phyloP scores from a whole-genome alignment of 352 stramenopile genomes.

The Globisporangium polare region DNA sequence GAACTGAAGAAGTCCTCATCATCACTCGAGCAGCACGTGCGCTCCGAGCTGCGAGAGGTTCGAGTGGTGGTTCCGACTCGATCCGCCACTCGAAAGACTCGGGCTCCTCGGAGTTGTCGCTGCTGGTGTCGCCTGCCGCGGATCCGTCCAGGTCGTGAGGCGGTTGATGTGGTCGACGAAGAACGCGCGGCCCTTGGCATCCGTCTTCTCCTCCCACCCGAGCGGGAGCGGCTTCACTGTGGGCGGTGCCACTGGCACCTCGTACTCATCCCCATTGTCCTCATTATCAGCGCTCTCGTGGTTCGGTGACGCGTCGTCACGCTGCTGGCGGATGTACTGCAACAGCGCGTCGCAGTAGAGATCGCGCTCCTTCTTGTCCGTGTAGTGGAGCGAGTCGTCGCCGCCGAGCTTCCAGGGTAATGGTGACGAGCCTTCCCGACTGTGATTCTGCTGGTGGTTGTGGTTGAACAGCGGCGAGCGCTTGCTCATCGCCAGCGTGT shows the following conservation, averaged over 20 bases:
- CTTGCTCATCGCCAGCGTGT: conserved; percentile 43
- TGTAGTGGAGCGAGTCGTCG: conserved; percentile 31
- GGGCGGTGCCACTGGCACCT: neutral
- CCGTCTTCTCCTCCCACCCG: conserved; percentile 68
- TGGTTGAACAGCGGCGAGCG: conserved; percentile 18
- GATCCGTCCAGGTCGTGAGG: conserved; percentile 68
- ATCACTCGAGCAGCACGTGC: conserved; percentile 13
- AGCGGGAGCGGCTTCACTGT: conserved; percentile 33
- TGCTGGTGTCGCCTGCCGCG: conserved; percentile 15
- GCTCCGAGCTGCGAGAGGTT: conserved; percentile 15
- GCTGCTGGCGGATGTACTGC: conserved; percentile 70
- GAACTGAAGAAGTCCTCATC: neutral
- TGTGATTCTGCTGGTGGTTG: too few species aligned
- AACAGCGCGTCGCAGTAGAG: conserved; percentile 66
- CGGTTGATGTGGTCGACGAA: conserved; percentile 78
- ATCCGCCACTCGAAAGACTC: neutral
- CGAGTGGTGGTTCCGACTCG: conserved; percentile 11
- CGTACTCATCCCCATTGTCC: conserved; percentile 7
- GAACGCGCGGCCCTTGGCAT: conserved; percentile 63
- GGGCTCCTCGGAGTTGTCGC: neutral
- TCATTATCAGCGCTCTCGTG: conserved; percentile 4
- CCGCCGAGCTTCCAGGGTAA: conserved; percentile 31
- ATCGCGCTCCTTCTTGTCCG: conserved; percentile 49
- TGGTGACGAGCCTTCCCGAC: conserved; percentile 6
- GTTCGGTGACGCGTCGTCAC: conserved; percentile 28